Evolutionary conservation across 169 alveolate genomes (phyloP).

Genomic region (Plasmodium sp.): DNA sequence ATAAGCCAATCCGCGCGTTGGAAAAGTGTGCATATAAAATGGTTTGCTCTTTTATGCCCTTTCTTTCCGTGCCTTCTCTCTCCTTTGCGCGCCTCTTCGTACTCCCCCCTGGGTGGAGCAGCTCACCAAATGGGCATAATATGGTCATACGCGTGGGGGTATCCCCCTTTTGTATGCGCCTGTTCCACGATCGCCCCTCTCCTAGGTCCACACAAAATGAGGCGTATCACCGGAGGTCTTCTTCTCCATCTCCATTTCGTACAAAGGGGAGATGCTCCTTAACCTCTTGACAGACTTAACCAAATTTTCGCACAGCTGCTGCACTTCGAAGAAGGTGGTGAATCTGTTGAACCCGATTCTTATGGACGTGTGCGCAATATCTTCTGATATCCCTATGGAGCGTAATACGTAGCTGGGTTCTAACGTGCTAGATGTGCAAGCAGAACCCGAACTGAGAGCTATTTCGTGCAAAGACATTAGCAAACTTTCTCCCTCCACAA

Average conservation of each 20-base stretch:
- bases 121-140: background rate
- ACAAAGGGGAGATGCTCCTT: slow-evolving; percentile 93
- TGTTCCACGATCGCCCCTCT: background rate
- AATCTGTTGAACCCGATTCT: slow-evolving; percentile 98
- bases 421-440: slow-evolving; percentile 93
- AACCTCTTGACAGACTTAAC: slow-evolving; percentile 87
- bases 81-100: background rate
- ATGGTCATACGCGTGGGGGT: background rate
- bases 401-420: slow-evolving; percentile 95
- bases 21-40: background rate
- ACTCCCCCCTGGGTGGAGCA: background rate
- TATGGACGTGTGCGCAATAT: slow-evolving; percentile 97
- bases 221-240: slow-evolving; percentile 55
- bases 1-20: background rate
- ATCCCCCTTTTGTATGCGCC: background rate
- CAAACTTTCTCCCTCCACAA: slow-evolving; percentile 95
- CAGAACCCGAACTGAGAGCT: slow-evolving; percentile 94
- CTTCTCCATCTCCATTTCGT: slow-evolving; percentile 92
- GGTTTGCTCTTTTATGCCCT: background rate
- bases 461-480: slow-evolving; percentile 89
- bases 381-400: slow-evolving; percentile 97
- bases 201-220: slow-evolving; percentile 72
- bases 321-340: slow-evolving; percentile 95
- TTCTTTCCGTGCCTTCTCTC: background rate
- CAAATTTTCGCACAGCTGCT: slow-evolving; percentile 85